A percentile compares a stretch with the other conserved stretches of the same genome.
These are phyloP conservation scores for Asclepias syriaca DNA, from an alignment of 257 asterid genomes.

Conservation along the genomic window DNA sequence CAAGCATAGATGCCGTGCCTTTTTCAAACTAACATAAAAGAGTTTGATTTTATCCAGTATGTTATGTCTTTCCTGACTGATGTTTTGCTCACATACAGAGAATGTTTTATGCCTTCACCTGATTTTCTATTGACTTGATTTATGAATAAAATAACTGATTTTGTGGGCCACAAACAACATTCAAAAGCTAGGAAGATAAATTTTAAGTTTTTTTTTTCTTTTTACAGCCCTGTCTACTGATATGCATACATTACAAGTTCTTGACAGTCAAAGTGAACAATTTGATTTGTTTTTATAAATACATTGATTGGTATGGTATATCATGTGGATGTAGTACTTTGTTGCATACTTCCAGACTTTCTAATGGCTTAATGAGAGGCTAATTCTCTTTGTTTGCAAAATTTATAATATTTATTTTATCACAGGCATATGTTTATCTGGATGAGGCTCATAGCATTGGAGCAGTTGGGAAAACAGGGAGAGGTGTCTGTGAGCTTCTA, in stretches of 20 bases:
- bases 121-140: not conserved
- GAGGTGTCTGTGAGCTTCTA: constrained; percentile 96
- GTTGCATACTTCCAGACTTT: not conserved
- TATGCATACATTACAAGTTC: not conserved
- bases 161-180: not conserved
- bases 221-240: not conserved
- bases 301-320: not conserved
- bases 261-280: not conserved
- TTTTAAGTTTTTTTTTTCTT: not conserved
- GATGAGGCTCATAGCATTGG: constrained; percentile 99
- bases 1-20: not conserved
- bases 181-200: not conserved
- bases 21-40: not conserved
- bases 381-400: constrained; percentile 5
- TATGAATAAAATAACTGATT: not conserved
- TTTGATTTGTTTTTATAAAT: not conserved
- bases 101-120: not conserved
- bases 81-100: not conserved
- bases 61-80: not conserved
- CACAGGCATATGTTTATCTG: constrained; percentile 78
- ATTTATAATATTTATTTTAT: constrained; percentile 14
- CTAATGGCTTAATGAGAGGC: not conserved
- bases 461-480: constrained; percentile 93
- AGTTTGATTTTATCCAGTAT: not conserved
- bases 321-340: not conserved